A percentile compares a stretch with the other conserved stretches of the same genome.
phyloP scores from a whole-genome alignment of 805 yeast genomes.

The Ogataea allantospora region DNA sequence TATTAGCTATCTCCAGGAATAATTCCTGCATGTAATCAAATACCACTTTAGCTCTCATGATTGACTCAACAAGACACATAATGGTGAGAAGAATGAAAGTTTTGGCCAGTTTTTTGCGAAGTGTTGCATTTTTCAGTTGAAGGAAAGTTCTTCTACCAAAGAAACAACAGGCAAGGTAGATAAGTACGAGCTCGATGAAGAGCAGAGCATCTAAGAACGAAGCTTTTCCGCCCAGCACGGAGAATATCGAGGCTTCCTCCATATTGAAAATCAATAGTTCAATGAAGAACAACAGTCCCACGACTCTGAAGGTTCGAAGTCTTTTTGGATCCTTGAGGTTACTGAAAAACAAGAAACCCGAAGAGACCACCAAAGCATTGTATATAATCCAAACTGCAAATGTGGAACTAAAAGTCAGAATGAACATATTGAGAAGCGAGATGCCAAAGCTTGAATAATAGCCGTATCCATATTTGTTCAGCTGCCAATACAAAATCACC shows the following conservation, averaged over 20 bases:
- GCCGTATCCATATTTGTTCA: constrained; percentile 31
- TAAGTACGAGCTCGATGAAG: constrained; percentile 24
- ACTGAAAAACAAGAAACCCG: constrained; percentile 27
- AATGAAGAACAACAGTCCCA: constrained; percentile 22
- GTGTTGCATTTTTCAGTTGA: constrained; percentile 15
- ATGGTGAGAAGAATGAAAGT: constrained; percentile 19
- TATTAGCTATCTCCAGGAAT: constrained; percentile 20
- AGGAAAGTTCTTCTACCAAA: constrained; percentile 24
- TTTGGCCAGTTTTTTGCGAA: constrained; percentile 18
- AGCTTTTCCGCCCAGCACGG: constrained; percentile 26
- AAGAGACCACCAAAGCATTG: constrained; percentile 30
- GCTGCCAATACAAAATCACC: constrained; percentile 15
- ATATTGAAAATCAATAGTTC: constrained; percentile 31
- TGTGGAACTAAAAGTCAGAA: constrained; percentile 24
- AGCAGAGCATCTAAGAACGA: constrained; percentile 24
- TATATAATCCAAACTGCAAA: constrained; percentile 34
- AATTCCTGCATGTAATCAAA: constrained; percentile 13
- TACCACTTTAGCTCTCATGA: constrained; percentile 20
- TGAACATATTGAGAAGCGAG: constrained; percentile 23
- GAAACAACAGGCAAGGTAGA: constrained; percentile 15
- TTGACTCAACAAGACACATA: constrained; percentile 20
- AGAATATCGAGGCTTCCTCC: constrained; percentile 29
- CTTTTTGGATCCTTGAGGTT: constrained; percentile 18
- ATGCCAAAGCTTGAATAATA: constrained; percentile 18
- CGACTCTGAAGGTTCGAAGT: constrained; percentile 18